Percentiles rank a stretch among this genome's conserved stretches.
These are phyloP conservation scores for Aspergillus hiratsukae DNA, from an alignment of 2,329 filamentous ascomycete genomes.

Conservation along the genomic window DNA sequence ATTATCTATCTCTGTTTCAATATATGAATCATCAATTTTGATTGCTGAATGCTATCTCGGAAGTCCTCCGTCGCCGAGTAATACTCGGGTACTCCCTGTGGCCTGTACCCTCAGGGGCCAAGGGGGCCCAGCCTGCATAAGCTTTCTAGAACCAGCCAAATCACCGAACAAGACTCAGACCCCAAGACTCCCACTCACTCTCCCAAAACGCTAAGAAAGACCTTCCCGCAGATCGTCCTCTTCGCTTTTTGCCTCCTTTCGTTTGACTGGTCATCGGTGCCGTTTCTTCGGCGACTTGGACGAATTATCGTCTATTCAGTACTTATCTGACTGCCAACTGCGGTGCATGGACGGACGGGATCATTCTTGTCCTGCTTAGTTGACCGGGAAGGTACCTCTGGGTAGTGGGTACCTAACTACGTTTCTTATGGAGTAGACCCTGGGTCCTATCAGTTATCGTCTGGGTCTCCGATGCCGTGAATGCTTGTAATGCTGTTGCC, in stretches of 20 bases:
- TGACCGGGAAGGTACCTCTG: neutral
- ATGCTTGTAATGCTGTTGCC: neutral
- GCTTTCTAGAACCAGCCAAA: conserved; percentile 1
- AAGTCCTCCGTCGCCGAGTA: neutral
- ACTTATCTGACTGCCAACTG: neutral
- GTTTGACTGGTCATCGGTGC: conserved; percentile 9
- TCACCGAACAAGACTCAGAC: no score
- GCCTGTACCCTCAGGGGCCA: no score
- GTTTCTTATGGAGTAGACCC: no score
- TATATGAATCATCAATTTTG: neutral
- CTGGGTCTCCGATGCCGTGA: no score
- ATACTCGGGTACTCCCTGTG: neutral
- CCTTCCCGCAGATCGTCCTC: neutral
- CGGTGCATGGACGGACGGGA: neutral
- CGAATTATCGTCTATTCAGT: conserved; percentile 3
- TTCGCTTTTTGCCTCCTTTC: neutral
- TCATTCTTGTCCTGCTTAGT: conserved; percentile 10
- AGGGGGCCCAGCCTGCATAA: neutral
- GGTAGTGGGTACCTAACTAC: no score
- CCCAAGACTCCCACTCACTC: no score
- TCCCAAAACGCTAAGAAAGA: neutral
- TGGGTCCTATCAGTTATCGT: no score
- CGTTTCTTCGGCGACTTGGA: conserved; percentile 3
- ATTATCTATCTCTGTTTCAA: neutral
- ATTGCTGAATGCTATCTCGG: neutral